phyloP scores from a whole-genome alignment of 1,284 basidiomycete genomes.

The Sanghuangporus sanghuang region DNA sequence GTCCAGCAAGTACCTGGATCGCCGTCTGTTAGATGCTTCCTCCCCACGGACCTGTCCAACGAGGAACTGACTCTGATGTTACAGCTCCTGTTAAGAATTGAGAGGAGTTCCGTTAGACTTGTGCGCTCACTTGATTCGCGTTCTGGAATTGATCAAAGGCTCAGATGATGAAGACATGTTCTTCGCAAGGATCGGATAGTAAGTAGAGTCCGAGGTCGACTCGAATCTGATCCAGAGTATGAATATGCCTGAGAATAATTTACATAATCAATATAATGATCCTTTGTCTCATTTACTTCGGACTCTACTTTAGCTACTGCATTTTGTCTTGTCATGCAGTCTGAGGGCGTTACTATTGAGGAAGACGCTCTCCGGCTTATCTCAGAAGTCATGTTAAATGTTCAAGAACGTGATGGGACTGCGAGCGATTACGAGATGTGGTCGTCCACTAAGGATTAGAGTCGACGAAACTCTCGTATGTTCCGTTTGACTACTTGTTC shows the following conservation, averaged over 20 bases:
- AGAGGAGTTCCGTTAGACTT: background rate
- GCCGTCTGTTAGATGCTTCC: constrained; percentile 64
- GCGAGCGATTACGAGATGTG: background rate
- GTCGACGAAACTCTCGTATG: background rate
- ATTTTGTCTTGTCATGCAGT: background rate
- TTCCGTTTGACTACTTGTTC: background rate
- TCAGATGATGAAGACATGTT: background rate
- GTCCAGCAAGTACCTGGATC: constrained; percentile 81
- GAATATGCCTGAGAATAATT: too few species aligned
- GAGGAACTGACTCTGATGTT: constrained; percentile 73
- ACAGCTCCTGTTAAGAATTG: background rate
- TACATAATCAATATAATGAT: too few species aligned
- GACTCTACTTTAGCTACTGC: too few species aligned
- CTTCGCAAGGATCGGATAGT: background rate
- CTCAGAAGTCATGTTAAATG: background rate
- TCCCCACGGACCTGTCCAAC: constrained; percentile 70
- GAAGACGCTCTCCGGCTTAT: background rate
- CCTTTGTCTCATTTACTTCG: too few species aligned
- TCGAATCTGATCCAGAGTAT: too few species aligned
- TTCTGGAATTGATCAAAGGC: background rate
- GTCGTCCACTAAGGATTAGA: background rate
- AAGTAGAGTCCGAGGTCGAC: too few species aligned
- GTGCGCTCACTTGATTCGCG: background rate
- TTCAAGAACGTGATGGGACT: background rate
- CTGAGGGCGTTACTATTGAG: background rate